A percentile compares a stretch with the other conserved stretches of the same genome.
Conservation (phyloP, 352 stramenopile species). For the Pythium sukuiense region DNA sequence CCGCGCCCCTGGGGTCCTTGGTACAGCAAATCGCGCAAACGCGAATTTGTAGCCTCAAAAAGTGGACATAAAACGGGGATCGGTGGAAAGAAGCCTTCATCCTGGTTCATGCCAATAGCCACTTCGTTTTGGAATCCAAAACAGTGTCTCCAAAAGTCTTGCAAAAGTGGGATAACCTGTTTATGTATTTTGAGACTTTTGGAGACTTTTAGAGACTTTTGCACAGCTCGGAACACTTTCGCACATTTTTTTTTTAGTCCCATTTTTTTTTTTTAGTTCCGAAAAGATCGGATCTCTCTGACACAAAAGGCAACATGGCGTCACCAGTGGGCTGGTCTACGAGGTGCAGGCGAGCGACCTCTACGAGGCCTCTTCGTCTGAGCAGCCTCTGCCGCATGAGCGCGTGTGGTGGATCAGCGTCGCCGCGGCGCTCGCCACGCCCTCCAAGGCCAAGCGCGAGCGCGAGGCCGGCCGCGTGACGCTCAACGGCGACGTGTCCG, state of each 20-base stretch:
- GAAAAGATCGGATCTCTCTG: background rate
- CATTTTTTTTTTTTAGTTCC: background rate
- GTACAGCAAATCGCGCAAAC: too few relatives aligned
- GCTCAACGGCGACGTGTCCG: slow-evolving; percentile 43
- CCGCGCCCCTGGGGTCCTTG: too few relatives aligned
- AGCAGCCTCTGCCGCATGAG: background rate
- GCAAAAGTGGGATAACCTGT: background rate
- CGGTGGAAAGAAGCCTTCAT: too few relatives aligned
- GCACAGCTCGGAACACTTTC: background rate
- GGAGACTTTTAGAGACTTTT: background rate
- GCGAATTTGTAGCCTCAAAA: too few relatives aligned
- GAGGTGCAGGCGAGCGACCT: slow-evolving; percentile 18
- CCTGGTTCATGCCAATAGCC: too few relatives aligned
- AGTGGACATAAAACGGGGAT: too few relatives aligned
- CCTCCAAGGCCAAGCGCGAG: slow-evolving; percentile 70
- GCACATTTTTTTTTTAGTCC: background rate
- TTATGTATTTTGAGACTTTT: background rate
- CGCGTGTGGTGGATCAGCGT: slow-evolving; percentile 45
- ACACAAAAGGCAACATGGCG: background rate
- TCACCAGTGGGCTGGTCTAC: background rate
- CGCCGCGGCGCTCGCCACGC: slow-evolving; percentile 45
- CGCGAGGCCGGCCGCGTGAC: slow-evolving; percentile 37
- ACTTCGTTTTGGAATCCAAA: too few relatives aligned
- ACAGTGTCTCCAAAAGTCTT: too few relatives aligned
- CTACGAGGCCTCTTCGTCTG: background rate